Conservation (phyloP, 805 yeast species). For the Sugiyamaella lignohabitans region DNA sequence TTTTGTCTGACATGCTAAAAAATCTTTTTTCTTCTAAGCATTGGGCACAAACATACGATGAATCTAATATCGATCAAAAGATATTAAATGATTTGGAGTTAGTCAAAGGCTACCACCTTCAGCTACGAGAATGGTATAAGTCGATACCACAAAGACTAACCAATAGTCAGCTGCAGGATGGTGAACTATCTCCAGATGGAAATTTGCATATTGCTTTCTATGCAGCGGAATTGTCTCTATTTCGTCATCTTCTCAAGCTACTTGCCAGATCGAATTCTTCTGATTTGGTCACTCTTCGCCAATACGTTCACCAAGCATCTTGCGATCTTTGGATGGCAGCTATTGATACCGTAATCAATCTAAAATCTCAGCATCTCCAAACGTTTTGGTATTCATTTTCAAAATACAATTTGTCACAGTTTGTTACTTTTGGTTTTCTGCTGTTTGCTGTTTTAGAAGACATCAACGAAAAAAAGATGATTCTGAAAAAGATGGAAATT, state of each 20-base stretch:
- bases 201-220: conserved; percentile 24
- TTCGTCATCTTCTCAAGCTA: conserved; percentile 21
- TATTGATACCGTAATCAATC: conserved; percentile 22
- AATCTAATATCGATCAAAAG: conserved; percentile 1
- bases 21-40: conserved; percentile 19
- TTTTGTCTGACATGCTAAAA: conserved; percentile 22
- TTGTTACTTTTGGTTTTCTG: conserved; percentile 24
- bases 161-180: conserved; percentile 20
- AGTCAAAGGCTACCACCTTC: conserved; percentile 21
- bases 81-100: conserved; percentile 15
- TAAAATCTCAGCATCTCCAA: conserved; percentile 24
- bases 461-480: background rate
- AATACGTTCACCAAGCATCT: conserved; percentile 21
- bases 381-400: conserved; percentile 27
- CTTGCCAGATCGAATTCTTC: conserved; percentile 17
- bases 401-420: conserved; percentile 20
- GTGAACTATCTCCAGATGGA: conserved; percentile 24
- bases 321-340: conserved; percentile 23
- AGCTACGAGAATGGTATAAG: conserved; percentile 25
- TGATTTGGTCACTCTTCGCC: conserved; percentile 19
- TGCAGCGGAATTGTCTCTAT: conserved; percentile 24
- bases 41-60: background rate
- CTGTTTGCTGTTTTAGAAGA: conserved; percentile 7
- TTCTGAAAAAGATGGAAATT: conserved; percentile 16
- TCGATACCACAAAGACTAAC: conserved; percentile 22